Evolutionary conservation across 768 basidiomycete species (phyloP).

Genomic region (Agaricus blazei): DNA sequence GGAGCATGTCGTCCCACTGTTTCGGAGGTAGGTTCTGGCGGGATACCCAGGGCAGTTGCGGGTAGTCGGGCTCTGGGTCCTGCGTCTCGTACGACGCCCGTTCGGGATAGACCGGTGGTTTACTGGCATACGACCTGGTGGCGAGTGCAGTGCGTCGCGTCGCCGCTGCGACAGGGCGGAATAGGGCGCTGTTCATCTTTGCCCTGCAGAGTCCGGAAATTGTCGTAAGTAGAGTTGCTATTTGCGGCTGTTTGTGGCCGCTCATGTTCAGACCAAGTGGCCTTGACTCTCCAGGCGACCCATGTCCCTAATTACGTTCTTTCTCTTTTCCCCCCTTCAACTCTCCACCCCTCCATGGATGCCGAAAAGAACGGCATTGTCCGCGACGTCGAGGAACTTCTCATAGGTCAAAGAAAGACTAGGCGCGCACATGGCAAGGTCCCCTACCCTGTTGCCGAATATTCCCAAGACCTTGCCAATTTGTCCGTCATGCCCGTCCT

Average conservation of each 20-base stretch:
- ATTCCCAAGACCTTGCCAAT: conserved; percentile 42
- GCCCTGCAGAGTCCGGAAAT: neutral
- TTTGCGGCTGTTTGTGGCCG: neutral
- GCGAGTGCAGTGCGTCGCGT: conserved; percentile 12
- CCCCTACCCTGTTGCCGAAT: conserved; percentile 49
- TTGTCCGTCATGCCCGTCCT: conserved; percentile 38
- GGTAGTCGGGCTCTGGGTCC: conserved; percentile 71
- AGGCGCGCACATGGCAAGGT: conserved; percentile 43
- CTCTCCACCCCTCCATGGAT: conserved; percentile 15
- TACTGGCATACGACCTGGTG: conserved; percentile 29
- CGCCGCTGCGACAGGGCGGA: conserved; percentile 33
- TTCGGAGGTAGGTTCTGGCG: conserved; percentile 56
- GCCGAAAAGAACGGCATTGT: conserved; percentile 15
- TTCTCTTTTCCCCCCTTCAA: conserved; percentile 10
- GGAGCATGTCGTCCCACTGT: conserved; percentile 74
- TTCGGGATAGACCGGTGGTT: conserved; percentile 9
- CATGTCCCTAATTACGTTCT: conserved; percentile 6
- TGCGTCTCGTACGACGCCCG: conserved; percentile 10
- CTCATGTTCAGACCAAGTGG: neutral
- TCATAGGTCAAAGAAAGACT: conserved; percentile 31
- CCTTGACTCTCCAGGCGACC: neutral
- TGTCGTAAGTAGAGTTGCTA: neutral
- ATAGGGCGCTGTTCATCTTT: conserved; percentile 21
- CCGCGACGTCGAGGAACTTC: conserved; percentile 42
- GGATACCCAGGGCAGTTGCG: conserved; percentile 62